These are phyloP conservation scores for Carex cristatella DNA, from an alignment of 176 grass and related monocot genomes.

Conservation along the genomic window DNA sequence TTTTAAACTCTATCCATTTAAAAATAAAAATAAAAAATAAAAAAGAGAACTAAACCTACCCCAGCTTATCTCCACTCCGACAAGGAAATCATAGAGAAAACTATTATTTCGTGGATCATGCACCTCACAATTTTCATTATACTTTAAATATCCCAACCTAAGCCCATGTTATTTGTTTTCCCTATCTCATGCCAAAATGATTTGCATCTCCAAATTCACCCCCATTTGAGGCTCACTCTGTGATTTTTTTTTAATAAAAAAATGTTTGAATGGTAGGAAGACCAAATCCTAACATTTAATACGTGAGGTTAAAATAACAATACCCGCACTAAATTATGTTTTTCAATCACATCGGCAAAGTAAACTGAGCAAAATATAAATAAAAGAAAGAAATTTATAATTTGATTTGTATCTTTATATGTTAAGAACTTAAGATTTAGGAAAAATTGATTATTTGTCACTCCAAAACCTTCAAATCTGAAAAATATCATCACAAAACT, in stretches of 20 bases:
- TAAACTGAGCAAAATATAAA: too few relatives aligned
- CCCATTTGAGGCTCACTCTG: neutral
- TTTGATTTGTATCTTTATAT: neutral
- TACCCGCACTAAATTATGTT: too few relatives aligned
- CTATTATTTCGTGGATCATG: slow-evolving; percentile 5
- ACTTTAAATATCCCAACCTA: slow-evolving; percentile 3
- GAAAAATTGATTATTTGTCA: too few relatives aligned
- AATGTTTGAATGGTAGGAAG: neutral
- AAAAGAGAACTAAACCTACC: neutral
- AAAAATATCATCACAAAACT: too few relatives aligned
- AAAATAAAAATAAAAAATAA: neutral
- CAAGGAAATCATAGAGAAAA: slow-evolving; percentile 3
- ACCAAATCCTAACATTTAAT: too few relatives aligned
- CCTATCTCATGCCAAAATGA: neutral
- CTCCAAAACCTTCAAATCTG: too few relatives aligned
- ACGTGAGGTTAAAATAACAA: too few relatives aligned
- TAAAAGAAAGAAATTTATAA: neutral
- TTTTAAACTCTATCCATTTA: neutral
- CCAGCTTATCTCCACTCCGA: neutral
- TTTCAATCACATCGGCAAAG: too few relatives aligned
- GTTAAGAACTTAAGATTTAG: too few relatives aligned
- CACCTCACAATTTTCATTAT: neutral
- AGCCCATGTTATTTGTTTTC: slow-evolving; percentile 9
- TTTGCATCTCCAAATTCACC: neutral
- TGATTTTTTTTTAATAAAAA: too few relatives aligned